phyloP scores from a whole-genome alignment of 345 rosid genomes.

The Hibiscus trionum region DNA sequence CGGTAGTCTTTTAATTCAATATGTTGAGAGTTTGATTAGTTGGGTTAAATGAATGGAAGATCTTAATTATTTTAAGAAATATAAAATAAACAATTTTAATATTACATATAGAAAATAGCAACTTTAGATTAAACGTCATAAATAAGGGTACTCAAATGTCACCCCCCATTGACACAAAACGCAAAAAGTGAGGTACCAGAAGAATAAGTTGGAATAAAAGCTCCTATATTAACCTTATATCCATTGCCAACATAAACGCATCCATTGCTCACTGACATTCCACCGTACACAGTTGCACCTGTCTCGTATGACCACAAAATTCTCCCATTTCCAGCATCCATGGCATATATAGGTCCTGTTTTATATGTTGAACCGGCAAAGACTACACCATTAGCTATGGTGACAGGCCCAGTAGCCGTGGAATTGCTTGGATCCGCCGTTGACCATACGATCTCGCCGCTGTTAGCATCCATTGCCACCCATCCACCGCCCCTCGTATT shows the following conservation, averaged over 20 bases:
- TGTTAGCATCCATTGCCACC: conserved; percentile 26
- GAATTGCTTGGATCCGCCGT: conserved; percentile 14
- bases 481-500: conserved; percentile 16
- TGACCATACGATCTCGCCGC: conserved; percentile 20
- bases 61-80: no score
- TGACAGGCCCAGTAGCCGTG: conserved; percentile 16
- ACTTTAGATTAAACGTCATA: no score
- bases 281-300: conserved; percentile 19
- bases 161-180: conserved; percentile 9
- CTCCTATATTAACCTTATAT: conserved; percentile 10
- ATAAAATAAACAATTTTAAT: no score
- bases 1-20: no score
- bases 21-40: no score
- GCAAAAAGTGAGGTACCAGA: conserved; percentile 23
- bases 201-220: background rate
- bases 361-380: conserved; percentile 20
- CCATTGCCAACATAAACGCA: conserved; percentile 23
- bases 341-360: conserved; percentile 22
- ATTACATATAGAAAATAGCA: no score
- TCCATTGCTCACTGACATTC: conserved; percentile 20
- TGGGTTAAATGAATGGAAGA: no score
- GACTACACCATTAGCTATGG: conserved; percentile 20
- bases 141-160: background rate
- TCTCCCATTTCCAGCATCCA: conserved; percentile 17
- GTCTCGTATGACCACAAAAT: conserved; percentile 23